Percentiles rank a stretch among this genome's conserved stretches.
Evolutionary conservation across 768 basidiomycete genomes (phyloP).

Genomic region (Mycena vitilis): DNA sequence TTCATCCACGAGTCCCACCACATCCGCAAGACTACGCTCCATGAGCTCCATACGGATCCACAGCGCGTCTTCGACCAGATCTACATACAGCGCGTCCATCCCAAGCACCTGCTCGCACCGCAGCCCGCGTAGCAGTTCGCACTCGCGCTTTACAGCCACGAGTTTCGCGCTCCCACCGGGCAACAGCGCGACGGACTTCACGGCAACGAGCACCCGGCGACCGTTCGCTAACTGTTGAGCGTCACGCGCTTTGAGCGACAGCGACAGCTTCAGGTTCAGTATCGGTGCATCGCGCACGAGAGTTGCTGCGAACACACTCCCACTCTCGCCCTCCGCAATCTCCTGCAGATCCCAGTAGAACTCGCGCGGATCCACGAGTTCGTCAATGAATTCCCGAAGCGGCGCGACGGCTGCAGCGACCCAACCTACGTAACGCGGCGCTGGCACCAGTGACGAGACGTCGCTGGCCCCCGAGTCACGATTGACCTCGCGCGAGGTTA

Average conservation of each 20-base stretch:
- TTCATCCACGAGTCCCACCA: constrained; percentile 70
- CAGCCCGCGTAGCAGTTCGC: constrained; percentile 66
- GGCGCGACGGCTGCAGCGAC: constrained; percentile 69
- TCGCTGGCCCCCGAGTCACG: constrained; percentile 36
- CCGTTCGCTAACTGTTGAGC: constrained; percentile 47
- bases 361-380: constrained; percentile 68
- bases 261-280: constrained; percentile 54
- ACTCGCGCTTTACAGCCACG: constrained; percentile 70
- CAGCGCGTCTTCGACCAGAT: constrained; percentile 70
- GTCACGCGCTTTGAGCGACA: constrained; percentile 52
- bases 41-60: constrained; percentile 94
- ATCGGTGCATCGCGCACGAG: constrained; percentile 47
- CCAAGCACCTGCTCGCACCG: constrained; percentile 72
- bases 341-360: constrained; percentile 78
- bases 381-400: constrained; percentile 72
- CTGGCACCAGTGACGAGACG: constrained; percentile 33
- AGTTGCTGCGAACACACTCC: constrained; percentile 66
- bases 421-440: constrained; percentile 66
- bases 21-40: constrained; percentile 88
- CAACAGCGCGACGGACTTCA: constrained; percentile 77
- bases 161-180: constrained; percentile 72
- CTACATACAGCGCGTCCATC: constrained; percentile 79
- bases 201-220: constrained; percentile 67
- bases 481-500: background rate
- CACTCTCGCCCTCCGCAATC: constrained; percentile 87